phyloP scores from a whole-genome alignment of 495 filamentous ascomycete species.

The Penicillium atrosanguineum region DNA sequence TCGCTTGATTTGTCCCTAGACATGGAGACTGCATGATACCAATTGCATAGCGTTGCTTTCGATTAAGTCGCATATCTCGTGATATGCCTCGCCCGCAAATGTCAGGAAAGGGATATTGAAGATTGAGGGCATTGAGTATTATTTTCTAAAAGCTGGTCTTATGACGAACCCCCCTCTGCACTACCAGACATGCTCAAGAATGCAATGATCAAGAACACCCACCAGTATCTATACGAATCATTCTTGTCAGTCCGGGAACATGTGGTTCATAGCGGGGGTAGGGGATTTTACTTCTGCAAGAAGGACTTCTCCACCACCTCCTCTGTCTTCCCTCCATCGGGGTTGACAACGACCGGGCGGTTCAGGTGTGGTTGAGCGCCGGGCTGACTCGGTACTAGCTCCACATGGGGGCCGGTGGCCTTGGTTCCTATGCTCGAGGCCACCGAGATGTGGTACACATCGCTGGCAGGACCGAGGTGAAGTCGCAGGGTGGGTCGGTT shows the following conservation, averaged over 20 bases:
- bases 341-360: slow-evolving; percentile 39
- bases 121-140: not conserved
- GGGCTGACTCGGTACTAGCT: slow-evolving; percentile 26
- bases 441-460: slow-evolving; percentile 40
- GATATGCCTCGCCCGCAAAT: not conserved
- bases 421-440: slow-evolving; percentile 3
- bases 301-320: slow-evolving; percentile 42
- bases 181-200: slow-evolving; percentile 45
- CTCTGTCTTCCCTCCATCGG: slow-evolving; percentile 36
- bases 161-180: slow-evolving; percentile 29
- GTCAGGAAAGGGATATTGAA: not conserved
- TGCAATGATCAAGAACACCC: slow-evolving; percentile 42
- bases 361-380: slow-evolving; percentile 42
- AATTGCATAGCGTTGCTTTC: slow-evolving; percentile 9
- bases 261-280: not conserved
- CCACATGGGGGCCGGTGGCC: slow-evolving; percentile 14
- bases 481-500: slow-evolving; percentile 32
- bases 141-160: not conserved
- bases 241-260: not conserved
- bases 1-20: not conserved
- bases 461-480: slow-evolving; percentile 33
- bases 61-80: not conserved
- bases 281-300: slow-evolving; percentile 40
- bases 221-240: slow-evolving; percentile 40
- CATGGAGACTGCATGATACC: slow-evolving; percentile 12